Base-by-base conservation (phyloP, 2,329 filamentous ascomycete species). In the Arthrobotrys conoides region DNA sequence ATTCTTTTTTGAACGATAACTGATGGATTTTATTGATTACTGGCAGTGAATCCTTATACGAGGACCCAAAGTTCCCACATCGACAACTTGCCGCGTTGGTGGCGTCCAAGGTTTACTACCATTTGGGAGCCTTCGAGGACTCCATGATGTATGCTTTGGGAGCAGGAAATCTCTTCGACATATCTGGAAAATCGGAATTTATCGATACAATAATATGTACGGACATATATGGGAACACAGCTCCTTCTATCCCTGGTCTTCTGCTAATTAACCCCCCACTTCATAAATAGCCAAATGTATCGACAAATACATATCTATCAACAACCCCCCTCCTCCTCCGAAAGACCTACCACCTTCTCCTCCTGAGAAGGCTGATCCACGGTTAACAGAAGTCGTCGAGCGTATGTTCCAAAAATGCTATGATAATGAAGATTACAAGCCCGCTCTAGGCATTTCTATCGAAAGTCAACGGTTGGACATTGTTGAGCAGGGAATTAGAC, bases 81-180 rank as follows among this genome's bases (percentile, higher is more conserved):
- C 93, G 95, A 83, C 93, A 96, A 84, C 91, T 99, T 71, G 96
- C 96, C 70, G 96, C 96, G 68, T 89, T 99, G 63, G 94, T 99
- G 69, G 92, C 97, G 51, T 92, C 96, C 82, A 99, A 99, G 88
- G 94, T 98, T 82, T 99, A 98, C 87, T 99, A 98, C 84, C 96
- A 99, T 84, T 90, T 99, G 67, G 94, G 97, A 86, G 96, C 96
- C 85, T 99, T 99, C 87, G 96, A 97, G 84, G 96, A 99, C 87
- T 97, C 95, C 86, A 98, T 99, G 95, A 92, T 93, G 66, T 98
- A 99, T 85, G 96, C 96, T 80, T 90, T 99, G 55, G 94, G 94
- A 76, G 94, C 96, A 24, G 96, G 96, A 78, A 93, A 97, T 84
- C 90, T 97, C 63, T 97, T 99, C 88, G 93, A 96, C 86, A 89